phyloP scores from a whole-genome alignment of 2,329 filamentous ascomycete species.

The Plenodomus tracheiphilus region DNA sequence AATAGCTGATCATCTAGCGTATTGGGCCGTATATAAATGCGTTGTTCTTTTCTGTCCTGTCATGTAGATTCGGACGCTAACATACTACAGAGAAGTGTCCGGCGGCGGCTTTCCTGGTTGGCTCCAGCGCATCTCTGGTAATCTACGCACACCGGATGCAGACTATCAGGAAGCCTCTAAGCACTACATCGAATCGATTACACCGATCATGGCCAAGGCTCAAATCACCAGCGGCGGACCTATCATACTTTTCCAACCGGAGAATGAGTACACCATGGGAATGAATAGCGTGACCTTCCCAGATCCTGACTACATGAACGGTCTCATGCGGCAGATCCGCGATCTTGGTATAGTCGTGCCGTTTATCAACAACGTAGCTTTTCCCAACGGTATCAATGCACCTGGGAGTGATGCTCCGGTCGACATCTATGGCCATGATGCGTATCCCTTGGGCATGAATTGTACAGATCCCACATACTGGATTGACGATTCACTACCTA shows the following conservation, averaged over 20 bases:
- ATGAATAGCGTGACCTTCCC: constrained; percentile 58
- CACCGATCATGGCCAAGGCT: constrained; percentile 68
- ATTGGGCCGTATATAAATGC: constrained; percentile 77
- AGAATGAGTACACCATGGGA: constrained; percentile 72
- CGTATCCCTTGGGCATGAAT: constrained; percentile 63
- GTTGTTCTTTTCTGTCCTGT: too few species aligned
- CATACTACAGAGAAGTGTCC: too few species aligned
- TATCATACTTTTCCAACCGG: constrained; percentile 74
- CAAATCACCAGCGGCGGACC: constrained; percentile 82
- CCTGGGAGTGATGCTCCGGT: constrained; percentile 61
- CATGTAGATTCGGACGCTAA: too few species aligned
- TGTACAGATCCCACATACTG: constrained; percentile 63
- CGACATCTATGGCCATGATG: constrained; percentile 68
- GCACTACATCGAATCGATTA: constrained; percentile 57
- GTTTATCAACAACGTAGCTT: constrained; percentile 72
- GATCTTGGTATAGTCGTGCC: constrained; percentile 72
- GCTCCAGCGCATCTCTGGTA: constrained; percentile 66
- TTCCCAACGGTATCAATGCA: constrained; percentile 60
- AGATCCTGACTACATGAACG: constrained; percentile 67
- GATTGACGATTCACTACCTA: constrained; percentile 59
- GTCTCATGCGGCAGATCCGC: constrained; percentile 68
- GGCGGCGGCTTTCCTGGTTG: constrained; percentile 80
- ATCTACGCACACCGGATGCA: constrained; percentile 62
- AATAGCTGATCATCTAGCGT: too few species aligned
- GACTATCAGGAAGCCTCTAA: constrained; percentile 68